Conservation (phyloP, 352 stramenopile species). For the Phytophthora pisi region DNA sequence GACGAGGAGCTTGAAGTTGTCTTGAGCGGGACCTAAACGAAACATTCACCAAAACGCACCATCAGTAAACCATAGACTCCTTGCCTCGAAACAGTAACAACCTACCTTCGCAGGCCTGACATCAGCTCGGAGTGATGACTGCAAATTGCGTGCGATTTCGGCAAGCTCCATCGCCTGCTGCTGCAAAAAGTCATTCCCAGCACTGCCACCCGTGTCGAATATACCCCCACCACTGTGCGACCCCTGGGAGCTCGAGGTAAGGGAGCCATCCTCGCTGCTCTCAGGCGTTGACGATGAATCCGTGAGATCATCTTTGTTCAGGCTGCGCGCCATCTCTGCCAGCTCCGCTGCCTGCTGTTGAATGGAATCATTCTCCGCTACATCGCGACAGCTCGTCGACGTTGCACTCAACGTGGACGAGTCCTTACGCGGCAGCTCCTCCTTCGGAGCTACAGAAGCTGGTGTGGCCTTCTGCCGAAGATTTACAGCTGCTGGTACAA, state of each 20-base stretch:
- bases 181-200: slow-evolving; percentile 55
- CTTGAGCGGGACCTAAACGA: slow-evolving; percentile 23
- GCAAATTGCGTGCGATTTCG: slow-evolving; percentile 65
- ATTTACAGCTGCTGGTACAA: neutral
- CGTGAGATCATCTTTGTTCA: slow-evolving; percentile 43
- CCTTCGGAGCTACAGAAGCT: neutral
- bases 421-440: neutral
- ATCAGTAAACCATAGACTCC: neutral
- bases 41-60: slow-evolving; percentile 1
- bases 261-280: slow-evolving; percentile 39
- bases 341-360: slow-evolving; percentile 47
- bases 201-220: slow-evolving; percentile 19
- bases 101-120: slow-evolving; percentile 25
- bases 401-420: slow-evolving; percentile 13
- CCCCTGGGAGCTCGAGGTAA: slow-evolving; percentile 35
- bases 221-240: slow-evolving; percentile 22
- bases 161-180: slow-evolving; percentile 69
- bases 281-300: slow-evolving; percentile 39
- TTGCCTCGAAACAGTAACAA: neutral
- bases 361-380: slow-evolving; percentile 39
- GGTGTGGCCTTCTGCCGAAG: neutral
- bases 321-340: slow-evolving; percentile 42
- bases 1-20: slow-evolving; percentile 45
- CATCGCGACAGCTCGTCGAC: slow-evolving; percentile 22
- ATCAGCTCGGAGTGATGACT: slow-evolving; percentile 53